Conservation (phyloP, 2,329 filamentous ascomycete species). For the Verticillium klebahnii region DNA sequence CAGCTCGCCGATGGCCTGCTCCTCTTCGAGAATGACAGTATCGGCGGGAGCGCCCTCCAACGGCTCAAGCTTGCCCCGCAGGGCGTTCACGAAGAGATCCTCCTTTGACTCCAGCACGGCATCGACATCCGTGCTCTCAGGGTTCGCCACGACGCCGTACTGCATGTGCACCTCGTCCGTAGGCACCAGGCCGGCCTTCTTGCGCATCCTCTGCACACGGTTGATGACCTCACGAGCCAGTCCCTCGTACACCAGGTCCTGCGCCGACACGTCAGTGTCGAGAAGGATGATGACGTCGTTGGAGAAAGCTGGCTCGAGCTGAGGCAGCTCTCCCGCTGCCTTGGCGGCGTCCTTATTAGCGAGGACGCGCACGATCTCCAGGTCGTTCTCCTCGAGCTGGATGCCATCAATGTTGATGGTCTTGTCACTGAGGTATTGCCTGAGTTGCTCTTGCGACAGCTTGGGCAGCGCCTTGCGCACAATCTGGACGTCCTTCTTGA, state of each 20-base stretch:
- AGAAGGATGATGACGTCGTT: conserved; percentile 87
- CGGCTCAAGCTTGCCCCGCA: conserved; percentile 69
- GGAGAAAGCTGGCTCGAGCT: conserved; percentile 2
- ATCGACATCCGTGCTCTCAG: conserved; percentile 68
- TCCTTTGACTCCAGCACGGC: conserved; percentile 66
- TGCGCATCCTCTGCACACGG: conserved; percentile 85
- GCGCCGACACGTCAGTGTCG: conserved; percentile 76
- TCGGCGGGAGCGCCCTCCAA: conserved; percentile 17
- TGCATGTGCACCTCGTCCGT: conserved; percentile 97
- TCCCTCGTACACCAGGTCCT: conserved; percentile 76
- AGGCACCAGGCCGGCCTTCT: conserved; percentile 85
- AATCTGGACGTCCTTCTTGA: conserved; percentile 89
- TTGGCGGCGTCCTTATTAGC: conserved; percentile 2
- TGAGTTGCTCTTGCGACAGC: conserved; percentile 75
- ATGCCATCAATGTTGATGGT: conserved; percentile 84
- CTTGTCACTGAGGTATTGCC: conserved; percentile 68
- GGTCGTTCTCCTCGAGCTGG: conserved; percentile 72
- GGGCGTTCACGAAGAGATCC: conserved; percentile 66
- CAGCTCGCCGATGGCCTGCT: conserved; percentile 80
- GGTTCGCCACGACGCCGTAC: conserved; percentile 76
- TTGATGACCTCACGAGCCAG: conserved; percentile 90
- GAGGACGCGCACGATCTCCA: conserved; percentile 39
- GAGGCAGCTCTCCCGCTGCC: not conserved
- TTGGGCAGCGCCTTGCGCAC: conserved; percentile 86
- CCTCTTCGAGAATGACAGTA: conserved; percentile 68